Evolutionary conservation across 371 early-diverging fungal species (phyloP).

Genomic region (Mucor racemosus): DNA sequence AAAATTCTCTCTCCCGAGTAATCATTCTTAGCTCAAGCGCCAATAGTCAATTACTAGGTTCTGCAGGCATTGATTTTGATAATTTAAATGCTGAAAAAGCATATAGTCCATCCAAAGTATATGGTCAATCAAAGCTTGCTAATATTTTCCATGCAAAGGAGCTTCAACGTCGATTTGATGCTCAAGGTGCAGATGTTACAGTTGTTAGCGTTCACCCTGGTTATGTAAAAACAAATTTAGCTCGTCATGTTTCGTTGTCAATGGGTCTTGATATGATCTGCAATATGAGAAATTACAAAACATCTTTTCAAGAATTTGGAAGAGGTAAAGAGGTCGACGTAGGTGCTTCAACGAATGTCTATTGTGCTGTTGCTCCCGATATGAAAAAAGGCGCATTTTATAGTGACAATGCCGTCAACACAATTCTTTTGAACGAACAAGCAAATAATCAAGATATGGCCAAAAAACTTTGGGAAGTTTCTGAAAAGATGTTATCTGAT

Average conservation of each 20-base stretch:
- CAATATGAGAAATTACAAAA: not conserved
- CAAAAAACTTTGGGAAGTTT: constrained; percentile 9
- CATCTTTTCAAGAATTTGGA: not conserved
- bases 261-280: not conserved
- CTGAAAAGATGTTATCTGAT: not conserved
- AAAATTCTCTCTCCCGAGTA: constrained; percentile 55
- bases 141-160: constrained; percentile 61
- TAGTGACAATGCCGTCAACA: not conserved
- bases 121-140: constrained; percentile 23
- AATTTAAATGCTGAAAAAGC: constrained; percentile 42
- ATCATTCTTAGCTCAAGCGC: constrained; percentile 53
- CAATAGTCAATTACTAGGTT: constrained; percentile 29
- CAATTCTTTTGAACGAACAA: not conserved
- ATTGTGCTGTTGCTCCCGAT: constrained; percentile 7
- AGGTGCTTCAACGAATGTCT: constrained; percentile 12
- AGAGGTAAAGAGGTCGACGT: not conserved
- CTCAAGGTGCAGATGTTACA: constrained; percentile 2
- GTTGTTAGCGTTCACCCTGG: constrained; percentile 13
- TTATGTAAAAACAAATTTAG: not conserved
- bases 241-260: not conserved
- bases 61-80: constrained; percentile 27
- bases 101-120: constrained; percentile 10
- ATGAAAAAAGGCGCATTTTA: constrained; percentile 8
- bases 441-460: constrained; percentile 1
- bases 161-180: constrained; percentile 49